These are phyloP conservation scores for Kondoa malvinella DNA, from an alignment of 768 basidiomycete genomes.

Conservation along the genomic window DNA sequence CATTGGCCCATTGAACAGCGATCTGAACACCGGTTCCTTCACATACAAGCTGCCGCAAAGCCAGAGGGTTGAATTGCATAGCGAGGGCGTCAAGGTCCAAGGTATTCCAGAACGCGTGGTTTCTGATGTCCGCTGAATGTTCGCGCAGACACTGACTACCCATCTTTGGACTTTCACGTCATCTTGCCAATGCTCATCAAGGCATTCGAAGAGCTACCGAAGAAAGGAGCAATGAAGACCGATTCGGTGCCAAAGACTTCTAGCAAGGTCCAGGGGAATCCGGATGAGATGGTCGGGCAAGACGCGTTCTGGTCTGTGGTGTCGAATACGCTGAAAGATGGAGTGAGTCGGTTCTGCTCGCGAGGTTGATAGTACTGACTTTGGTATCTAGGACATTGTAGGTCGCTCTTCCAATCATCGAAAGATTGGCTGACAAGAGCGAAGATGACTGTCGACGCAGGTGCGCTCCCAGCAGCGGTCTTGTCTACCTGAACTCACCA, in stretches of 20 bases:
- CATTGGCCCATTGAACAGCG: constrained; percentile 38
- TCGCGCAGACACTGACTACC: background rate
- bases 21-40: constrained; percentile 81
- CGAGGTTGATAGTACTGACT: too few relatives aligned
- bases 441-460: too few relatives aligned
- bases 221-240: constrained; percentile 12
- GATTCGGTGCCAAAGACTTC: constrained; percentile 9
- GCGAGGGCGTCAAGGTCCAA: constrained; percentile 40
- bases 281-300: constrained; percentile 42
- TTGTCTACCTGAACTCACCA: too few relatives aligned
- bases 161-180: constrained; percentile 25
- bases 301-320: constrained; percentile 70
- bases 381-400: too few relatives aligned
- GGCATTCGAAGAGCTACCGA: constrained; percentile 2
- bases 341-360: background rate
- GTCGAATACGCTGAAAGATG: constrained; percentile 20
- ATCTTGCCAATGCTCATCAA: constrained; percentile 27
- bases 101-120: constrained; percentile 1
- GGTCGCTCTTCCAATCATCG: too few relatives aligned
- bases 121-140: background rate
- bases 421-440: too few relatives aligned
- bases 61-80: constrained; percentile 38
- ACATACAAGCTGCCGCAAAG: constrained; percentile 15
- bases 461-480: too few relatives aligned
- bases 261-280: constrained; percentile 17